These are phyloP conservation scores for Pichia sp. DNA, from an alignment of 1,139 yeast species.

Conservation along the genomic window DNA sequence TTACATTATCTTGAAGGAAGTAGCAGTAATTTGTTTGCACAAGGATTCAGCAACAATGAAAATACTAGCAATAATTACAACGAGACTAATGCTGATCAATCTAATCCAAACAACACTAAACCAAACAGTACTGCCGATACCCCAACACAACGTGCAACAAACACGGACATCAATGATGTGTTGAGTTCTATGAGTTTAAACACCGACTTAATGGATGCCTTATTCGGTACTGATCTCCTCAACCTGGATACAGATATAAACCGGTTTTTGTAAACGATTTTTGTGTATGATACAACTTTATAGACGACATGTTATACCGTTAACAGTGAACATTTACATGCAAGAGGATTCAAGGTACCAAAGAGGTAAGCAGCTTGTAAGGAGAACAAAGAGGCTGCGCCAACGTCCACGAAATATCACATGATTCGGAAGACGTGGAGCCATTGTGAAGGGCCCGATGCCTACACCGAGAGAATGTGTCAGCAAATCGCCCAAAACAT, in stretches of 20 bases:
- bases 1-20: background rate
- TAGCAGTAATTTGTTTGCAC: background rate
- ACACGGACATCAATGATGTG: conserved; percentile 24
- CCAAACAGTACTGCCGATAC: background rate
- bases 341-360: background rate
- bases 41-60: conserved; percentile 4
- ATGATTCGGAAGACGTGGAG: too few relatives aligned
- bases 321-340: too few relatives aligned
- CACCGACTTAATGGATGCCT: conserved; percentile 32
- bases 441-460: too few relatives aligned
- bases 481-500: background rate
- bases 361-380: too few relatives aligned
- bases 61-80: conserved; percentile 4
- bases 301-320: too few relatives aligned
- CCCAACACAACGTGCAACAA: background rate
- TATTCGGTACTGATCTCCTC: conserved; percentile 29
- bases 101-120: background rate
- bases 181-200: conserved; percentile 29
- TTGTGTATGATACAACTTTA: too few relatives aligned
- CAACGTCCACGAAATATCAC: background rate
- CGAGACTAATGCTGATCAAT: background rate
- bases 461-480: background rate
- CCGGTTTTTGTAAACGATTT: background rate
- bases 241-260: conserved; percentile 1
- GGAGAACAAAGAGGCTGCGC: too few relatives aligned